These are phyloP conservation scores for Coemansia sp. DNA, from an alignment of 192 early-diverging fungal species.

Conservation along the genomic window DNA sequence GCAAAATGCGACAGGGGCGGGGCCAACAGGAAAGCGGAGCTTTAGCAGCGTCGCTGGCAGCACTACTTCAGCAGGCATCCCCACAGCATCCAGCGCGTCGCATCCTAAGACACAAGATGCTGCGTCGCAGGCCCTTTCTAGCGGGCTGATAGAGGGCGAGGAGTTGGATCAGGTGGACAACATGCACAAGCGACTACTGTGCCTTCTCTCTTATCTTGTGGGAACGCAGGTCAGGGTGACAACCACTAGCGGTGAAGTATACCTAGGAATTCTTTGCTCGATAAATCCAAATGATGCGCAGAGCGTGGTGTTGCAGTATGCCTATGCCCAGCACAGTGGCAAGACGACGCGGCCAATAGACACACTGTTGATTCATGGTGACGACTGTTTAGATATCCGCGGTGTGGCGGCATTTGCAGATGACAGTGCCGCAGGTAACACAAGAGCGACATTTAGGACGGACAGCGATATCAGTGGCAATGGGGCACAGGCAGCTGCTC, in stretches of 20 bases:
- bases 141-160: constrained; percentile 45
- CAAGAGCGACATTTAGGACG: constrained; percentile 66
- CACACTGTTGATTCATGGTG: constrained; percentile 39
- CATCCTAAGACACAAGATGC: constrained; percentile 8
- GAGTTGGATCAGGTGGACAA: constrained; percentile 37
- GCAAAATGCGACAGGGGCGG: neutral
- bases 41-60: neutral
- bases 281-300: constrained; percentile 53
- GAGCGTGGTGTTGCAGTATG: constrained; percentile 49
- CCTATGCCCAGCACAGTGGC: constrained; percentile 24
- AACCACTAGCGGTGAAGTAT: constrained; percentile 19
- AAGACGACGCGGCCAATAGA: constrained; percentile 31
- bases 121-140: neutral
- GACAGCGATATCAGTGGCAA: constrained; percentile 85
- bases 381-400: constrained; percentile 40
- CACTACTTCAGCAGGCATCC: constrained; percentile 2
- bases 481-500: constrained; percentile 63
- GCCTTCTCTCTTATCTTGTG: constrained; percentile 39
- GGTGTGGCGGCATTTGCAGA: constrained; percentile 30
- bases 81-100: neutral
- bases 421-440: constrained; percentile 1
- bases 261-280: constrained; percentile 42
- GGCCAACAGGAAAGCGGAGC: constrained; percentile 2
- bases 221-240: constrained; percentile 39
- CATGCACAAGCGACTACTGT: constrained; percentile 49